phyloP scores from a whole-genome alignment of 805 yeast species.

The Kodamaea restingae region DNA sequence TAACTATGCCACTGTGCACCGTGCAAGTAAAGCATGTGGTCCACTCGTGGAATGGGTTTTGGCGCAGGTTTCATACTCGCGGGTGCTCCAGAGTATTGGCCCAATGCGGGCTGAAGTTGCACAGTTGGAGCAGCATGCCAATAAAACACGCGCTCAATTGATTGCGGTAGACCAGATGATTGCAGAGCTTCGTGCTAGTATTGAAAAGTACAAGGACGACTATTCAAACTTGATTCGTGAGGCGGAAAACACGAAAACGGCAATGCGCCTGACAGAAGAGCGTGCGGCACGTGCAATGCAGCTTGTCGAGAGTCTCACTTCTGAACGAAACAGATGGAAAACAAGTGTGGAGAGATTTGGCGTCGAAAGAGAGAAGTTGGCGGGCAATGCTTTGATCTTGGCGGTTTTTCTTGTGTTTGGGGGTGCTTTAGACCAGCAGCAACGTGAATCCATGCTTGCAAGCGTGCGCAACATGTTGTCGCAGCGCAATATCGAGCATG shows the following conservation, averaged over 20 bases:
- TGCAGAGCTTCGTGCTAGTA: slow-evolving; percentile 62
- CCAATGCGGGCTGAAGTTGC: slow-evolving; percentile 70
- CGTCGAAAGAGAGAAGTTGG: slow-evolving; percentile 39
- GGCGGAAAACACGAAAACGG: slow-evolving; percentile 67
- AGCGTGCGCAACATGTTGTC: slow-evolving; percentile 36
- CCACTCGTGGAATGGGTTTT: slow-evolving; percentile 85
- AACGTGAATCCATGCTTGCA: slow-evolving; percentile 33
- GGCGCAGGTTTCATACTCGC: slow-evolving; percentile 80
- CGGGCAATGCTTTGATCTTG: slow-evolving; percentile 64
- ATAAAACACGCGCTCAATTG: slow-evolving; percentile 61
- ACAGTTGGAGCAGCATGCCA: slow-evolving; percentile 54
- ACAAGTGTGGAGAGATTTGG: slow-evolving; percentile 49
- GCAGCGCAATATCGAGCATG: slow-evolving; percentile 35
- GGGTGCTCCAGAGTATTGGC: slow-evolving; percentile 63
- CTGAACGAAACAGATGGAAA: slow-evolving; percentile 77
- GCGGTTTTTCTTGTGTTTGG: slow-evolving; percentile 60
- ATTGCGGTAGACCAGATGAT: slow-evolving; percentile 82
- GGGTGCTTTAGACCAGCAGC: slow-evolving; percentile 53
- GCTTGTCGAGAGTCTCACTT: slow-evolving; percentile 58
- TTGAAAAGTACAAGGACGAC: slow-evolving; percentile 59
- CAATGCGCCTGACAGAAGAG: slow-evolving; percentile 57
- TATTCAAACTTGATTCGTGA: slow-evolving; percentile 78
- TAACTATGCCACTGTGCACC: slow-evolving; percentile 66
- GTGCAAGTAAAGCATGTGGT: slow-evolving; percentile 95
- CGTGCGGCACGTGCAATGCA: slow-evolving; percentile 61